phyloP scores from a whole-genome alignment of 2,329 filamentous ascomycete species.

The Colletotrichum filicis region DNA sequence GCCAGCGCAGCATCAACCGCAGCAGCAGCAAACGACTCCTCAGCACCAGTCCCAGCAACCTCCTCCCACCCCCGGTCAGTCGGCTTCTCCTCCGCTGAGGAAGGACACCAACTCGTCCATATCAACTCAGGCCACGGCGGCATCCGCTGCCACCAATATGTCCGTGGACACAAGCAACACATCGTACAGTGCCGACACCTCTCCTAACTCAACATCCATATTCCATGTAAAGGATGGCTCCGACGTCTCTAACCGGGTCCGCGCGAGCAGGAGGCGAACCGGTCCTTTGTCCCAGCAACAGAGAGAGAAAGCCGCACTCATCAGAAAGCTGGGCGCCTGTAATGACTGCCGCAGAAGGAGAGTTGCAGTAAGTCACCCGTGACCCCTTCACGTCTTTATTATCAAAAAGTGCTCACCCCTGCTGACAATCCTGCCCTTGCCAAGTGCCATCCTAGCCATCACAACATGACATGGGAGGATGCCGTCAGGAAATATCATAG shows the following conservation, averaged over 20 bases:
- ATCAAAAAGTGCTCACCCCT: slow-evolving; percentile 22
- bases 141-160: slow-evolving; percentile 48
- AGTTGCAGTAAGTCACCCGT: slow-evolving; percentile 63
- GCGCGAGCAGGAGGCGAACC: slow-evolving; percentile 67
- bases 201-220: slow-evolving; percentile 60
- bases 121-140: slow-evolving; percentile 61
- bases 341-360: slow-evolving; percentile 65
- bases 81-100: slow-evolving; percentile 46
- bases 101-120: slow-evolving; percentile 66
- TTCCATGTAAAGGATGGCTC: slow-evolving; percentile 67
- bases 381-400: background rate
- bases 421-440: slow-evolving; percentile 28
- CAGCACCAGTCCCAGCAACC: slow-evolving; percentile 41
- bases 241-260: slow-evolving; percentile 63
- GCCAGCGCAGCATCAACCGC: slow-evolving; percentile 16
- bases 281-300: slow-evolving; percentile 68
- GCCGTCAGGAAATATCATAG: slow-evolving; percentile 64
- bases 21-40: slow-evolving; percentile 37
- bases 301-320: slow-evolving; percentile 68
- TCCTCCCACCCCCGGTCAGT: slow-evolving; percentile 38
- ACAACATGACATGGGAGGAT: slow-evolving; percentile 71
- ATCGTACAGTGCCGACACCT: slow-evolving; percentile 64
- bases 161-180: slow-evolving; percentile 61
- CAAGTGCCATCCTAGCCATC: slow-evolving; percentile 70
- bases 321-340: slow-evolving; percentile 69